Base-by-base conservation (phyloP, 2,329 filamentous ascomycete species). In the Elsinoe ampelina region DNA sequence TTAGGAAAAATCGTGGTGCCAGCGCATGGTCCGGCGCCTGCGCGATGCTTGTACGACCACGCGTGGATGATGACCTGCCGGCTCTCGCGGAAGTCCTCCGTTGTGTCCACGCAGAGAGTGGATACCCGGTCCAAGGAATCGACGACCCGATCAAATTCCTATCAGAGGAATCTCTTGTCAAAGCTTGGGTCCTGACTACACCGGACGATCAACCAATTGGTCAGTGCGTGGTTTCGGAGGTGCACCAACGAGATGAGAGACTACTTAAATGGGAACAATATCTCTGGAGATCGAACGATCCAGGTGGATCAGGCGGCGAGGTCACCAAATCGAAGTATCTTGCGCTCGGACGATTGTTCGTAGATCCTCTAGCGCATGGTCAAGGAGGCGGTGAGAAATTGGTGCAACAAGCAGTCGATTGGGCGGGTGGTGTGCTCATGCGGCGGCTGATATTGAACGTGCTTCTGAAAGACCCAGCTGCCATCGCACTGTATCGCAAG, bases 61-160 rank as follows among this genome's bases (percentile, higher is more conserved):
- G 64, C 19, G 36, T 51, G 19, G 47, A 58, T 4, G 39, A 39
- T 5, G 65, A 67, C 55, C 56, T 67, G 12, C 48, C 58, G 3
- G 54, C 39, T 7, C 65, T 63, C 52, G 59, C 62, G 20, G 57
- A 55, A 8, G 43, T 66, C 6, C 59, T 67, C 32, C 32, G 54
- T 22, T 39, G 39, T 12, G 64, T 67, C 32, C 60, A 66, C 57
- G 57, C 26, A 1, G 34, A 41, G 13, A 61, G 61, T 54, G 57
- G 62, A 43, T 67, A 67, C 57, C 65, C 65, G 4, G 63, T 67
- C 12, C 57, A 65, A 52, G 65, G 64, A 34, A 58, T 62, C 13
- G 58, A 54, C 1, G 48, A 63, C 12, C 58, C 60, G 5, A 35
- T 51, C 5, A 48, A 52, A 15, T 60, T 61, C 20, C 48, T 60